phyloP scores from a whole-genome alignment of 2,329 filamentous ascomycete genomes.

The Rasamsonia emersonii region DNA sequence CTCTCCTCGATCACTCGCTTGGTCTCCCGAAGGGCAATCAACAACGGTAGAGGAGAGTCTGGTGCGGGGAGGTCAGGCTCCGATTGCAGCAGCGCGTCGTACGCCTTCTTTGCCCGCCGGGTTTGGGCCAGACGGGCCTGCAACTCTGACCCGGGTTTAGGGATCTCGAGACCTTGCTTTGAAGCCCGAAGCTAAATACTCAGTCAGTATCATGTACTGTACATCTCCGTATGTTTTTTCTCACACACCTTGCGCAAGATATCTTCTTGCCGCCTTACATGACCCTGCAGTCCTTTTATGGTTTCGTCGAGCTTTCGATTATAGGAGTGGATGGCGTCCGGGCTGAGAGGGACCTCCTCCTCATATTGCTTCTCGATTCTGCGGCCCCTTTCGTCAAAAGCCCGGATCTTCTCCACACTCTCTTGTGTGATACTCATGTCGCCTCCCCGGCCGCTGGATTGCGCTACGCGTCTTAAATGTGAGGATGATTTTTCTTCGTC shows the following conservation, averaged over 20 bases:
- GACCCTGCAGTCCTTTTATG: slow-evolving; percentile 55
- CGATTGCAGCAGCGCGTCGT: slow-evolving; percentile 52
- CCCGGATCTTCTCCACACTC: slow-evolving; percentile 24
- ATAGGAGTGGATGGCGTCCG: slow-evolving; percentile 24
- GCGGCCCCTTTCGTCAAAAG: slow-evolving; percentile 25
- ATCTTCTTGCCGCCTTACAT: slow-evolving; percentile 39
- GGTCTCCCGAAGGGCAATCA: slow-evolving; percentile 62
- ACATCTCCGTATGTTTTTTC: neutral
- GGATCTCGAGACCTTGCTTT: slow-evolving; percentile 20
- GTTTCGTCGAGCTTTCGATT: slow-evolving; percentile 52
- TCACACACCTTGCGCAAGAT: slow-evolving; percentile 38
- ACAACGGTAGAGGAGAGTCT: slow-evolving; percentile 60
- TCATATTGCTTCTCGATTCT: slow-evolving; percentile 25
- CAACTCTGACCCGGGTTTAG: slow-evolving; percentile 19
- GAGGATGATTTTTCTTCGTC: too few relatives aligned
- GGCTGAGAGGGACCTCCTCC: slow-evolving; percentile 17
- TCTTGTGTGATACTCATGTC: slow-evolving; percentile 24
- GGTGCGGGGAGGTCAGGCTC: slow-evolving; percentile 58
- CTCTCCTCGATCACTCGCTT: slow-evolving; percentile 57
- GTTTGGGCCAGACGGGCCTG: slow-evolving; percentile 37
- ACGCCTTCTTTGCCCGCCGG: slow-evolving; percentile 53
- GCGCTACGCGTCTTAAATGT: too few relatives aligned
- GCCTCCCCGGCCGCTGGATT: too few relatives aligned
- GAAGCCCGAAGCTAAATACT: slow-evolving; percentile 23
- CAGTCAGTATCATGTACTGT: slow-evolving; percentile 10